Percentiles rank a stretch among this genome's conserved stretches.
Evolutionary conservation across 768 basidiomycete species (phyloP).

Genomic region (Artomyces pyxidatus): DNA sequence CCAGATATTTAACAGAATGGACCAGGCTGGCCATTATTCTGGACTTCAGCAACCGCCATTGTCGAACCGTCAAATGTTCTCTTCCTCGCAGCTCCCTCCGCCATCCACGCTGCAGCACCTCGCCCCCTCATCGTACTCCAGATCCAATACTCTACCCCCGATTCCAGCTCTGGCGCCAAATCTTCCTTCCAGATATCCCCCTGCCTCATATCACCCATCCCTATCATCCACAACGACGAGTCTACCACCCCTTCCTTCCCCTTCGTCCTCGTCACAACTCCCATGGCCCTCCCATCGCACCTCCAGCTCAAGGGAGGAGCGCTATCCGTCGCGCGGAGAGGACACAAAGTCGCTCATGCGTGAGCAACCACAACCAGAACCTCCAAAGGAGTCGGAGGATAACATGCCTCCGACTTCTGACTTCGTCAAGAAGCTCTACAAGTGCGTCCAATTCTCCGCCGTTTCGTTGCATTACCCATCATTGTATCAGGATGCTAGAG

Average conservation of each 20-base stretch:
- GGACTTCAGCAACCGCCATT: constrained; percentile 18
- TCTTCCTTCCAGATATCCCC: constrained; percentile 25
- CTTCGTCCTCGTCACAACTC: constrained; percentile 20
- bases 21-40: constrained; percentile 19
- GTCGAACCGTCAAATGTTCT: constrained; percentile 30
- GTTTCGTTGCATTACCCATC: background rate
- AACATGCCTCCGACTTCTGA: constrained; percentile 83
- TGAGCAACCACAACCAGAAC: constrained; percentile 2
- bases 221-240: constrained; percentile 23
- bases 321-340: constrained; percentile 20
- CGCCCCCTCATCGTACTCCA: constrained; percentile 25
- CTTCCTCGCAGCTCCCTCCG: constrained; percentile 35
- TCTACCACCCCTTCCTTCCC: constrained; percentile 21
- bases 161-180: constrained; percentile 22
- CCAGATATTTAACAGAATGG: constrained; percentile 19
- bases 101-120: constrained; percentile 34
- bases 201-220: constrained; percentile 28
- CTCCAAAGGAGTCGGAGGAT: constrained; percentile 39
- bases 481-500: constrained; percentile 68
- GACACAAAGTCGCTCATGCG: constrained; percentile 19
- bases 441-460: constrained; percentile 36
- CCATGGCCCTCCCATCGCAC: constrained; percentile 27
- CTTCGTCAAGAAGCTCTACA: constrained; percentile 93
- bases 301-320: constrained; percentile 26
- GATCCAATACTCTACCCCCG: constrained; percentile 37